Conservation (phyloP, 352 stramenopile species). For the Phytophthora kernoviae region DNA sequence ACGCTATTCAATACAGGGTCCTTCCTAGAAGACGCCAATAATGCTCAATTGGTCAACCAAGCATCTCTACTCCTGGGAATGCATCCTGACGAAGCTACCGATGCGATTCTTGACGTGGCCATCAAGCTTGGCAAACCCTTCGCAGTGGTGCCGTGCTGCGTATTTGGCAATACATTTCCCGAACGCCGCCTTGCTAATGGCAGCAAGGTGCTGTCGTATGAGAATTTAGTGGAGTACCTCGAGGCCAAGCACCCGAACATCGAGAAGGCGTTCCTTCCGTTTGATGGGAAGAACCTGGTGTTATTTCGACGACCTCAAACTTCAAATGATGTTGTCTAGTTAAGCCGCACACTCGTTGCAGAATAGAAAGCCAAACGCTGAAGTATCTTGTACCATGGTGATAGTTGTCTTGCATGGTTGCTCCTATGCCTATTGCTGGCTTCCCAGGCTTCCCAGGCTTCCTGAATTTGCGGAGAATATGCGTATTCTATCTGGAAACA, state of each 20-base stretch:
- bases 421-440: constrained; percentile 10
- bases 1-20: constrained; percentile 67
- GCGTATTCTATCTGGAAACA: constrained; percentile 38
- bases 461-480: constrained; percentile 26
- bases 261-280: constrained; percentile 65
- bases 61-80: constrained; percentile 91
- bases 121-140: constrained; percentile 92
- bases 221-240: constrained; percentile 83
- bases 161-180: constrained; percentile 93
- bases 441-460: constrained; percentile 5
- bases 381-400: background rate
- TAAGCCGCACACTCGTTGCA: no score
- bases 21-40: constrained; percentile 51
- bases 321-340: constrained; percentile 5
- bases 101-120: constrained; percentile 94
- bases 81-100: constrained; percentile 95
- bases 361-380: no score
- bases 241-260: constrained; percentile 68
- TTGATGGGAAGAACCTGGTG: constrained; percentile 88
- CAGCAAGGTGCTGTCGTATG: constrained; percentile 73
- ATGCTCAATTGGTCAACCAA: constrained; percentile 64
- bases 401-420: constrained; percentile 1
- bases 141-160: constrained; percentile 96
- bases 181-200: constrained; percentile 49
- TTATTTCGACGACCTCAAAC: constrained; percentile 48